These are phyloP conservation scores for Hypocreales sp. DNA, from an alignment of 2,329 filamentous ascomycete species.

Conservation along the genomic window DNA sequence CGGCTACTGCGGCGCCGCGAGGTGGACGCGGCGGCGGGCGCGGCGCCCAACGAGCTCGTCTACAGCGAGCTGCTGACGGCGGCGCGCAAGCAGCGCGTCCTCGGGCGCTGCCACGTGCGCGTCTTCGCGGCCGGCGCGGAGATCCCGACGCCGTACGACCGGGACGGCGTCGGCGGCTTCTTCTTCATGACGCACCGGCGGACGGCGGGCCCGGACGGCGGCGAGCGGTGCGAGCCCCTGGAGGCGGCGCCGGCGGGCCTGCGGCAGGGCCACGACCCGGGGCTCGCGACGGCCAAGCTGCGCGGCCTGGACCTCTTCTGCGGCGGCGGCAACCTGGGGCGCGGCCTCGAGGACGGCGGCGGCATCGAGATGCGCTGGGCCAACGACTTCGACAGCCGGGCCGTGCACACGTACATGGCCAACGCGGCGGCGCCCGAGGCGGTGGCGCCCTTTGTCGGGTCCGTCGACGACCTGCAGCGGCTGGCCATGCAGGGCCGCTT, in stretches of 20 bases:
- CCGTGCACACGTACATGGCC: slow-evolving; percentile 60
- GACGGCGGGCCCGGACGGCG: background rate
- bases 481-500: slow-evolving; percentile 35
- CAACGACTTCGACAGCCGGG: slow-evolving; percentile 48
- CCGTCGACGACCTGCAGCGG: slow-evolving; percentile 52
- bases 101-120: slow-evolving; percentile 43
- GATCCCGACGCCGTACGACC: slow-evolving; percentile 48
- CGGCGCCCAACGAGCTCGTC: slow-evolving; percentile 40
- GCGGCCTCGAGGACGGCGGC: slow-evolving; percentile 58
- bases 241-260: slow-evolving; percentile 18
- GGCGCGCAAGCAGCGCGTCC: slow-evolving; percentile 24
- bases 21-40: slow-evolving; percentile 16
- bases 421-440: slow-evolving; percentile 31
- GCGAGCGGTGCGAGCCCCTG: slow-evolving; percentile 18
- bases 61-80: slow-evolving; percentile 31
- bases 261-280: slow-evolving; percentile 40
- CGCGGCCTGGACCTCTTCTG: slow-evolving; percentile 59
- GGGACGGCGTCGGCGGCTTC: slow-evolving; percentile 47
- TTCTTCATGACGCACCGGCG: slow-evolving; percentile 43
- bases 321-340: slow-evolving; percentile 62
- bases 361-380: slow-evolving; percentile 49
- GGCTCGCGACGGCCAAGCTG: slow-evolving; percentile 21
- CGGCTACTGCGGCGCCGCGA: slow-evolving; percentile 32
- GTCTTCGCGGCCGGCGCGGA: slow-evolving; percentile 27
- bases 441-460: slow-evolving; percentile 48